These are phyloP conservation scores for Terana coerulea DNA, from an alignment of 768 basidiomycete genomes.

Conservation along the genomic window DNA sequence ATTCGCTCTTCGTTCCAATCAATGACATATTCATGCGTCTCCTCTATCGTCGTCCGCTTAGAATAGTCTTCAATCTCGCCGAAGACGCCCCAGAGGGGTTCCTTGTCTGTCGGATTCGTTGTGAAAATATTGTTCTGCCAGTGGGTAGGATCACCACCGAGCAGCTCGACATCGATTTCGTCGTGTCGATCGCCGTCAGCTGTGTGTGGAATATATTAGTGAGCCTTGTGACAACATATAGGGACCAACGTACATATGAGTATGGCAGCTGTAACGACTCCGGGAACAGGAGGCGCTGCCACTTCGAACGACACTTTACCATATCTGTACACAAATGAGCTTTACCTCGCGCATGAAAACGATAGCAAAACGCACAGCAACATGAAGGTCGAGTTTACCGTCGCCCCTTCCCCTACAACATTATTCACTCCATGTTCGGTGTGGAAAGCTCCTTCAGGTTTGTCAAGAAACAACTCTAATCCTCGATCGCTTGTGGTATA, in stretches of 20 bases:
- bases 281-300: constrained; percentile 28
- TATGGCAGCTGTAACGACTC: constrained; percentile 39
- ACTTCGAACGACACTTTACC: constrained; percentile 35
- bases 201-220: not conserved
- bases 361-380: constrained; percentile 24
- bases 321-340: constrained; percentile 21
- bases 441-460: constrained; percentile 28
- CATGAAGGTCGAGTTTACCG: constrained; percentile 38
- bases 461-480: constrained; percentile 30
- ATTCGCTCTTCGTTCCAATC: constrained; percentile 38
- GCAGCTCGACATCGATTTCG: constrained; percentile 41
- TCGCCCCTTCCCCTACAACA: constrained; percentile 34
- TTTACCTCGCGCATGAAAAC: not conserved
- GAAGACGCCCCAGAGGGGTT: constrained; percentile 36
- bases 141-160: constrained; percentile 33
- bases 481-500: constrained; percentile 25
- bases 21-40: constrained; percentile 34
- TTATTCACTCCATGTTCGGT: constrained; percentile 33
- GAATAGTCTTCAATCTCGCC: constrained; percentile 29
- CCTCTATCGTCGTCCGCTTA: constrained; percentile 13
- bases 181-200: constrained; percentile 23
- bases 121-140: constrained; percentile 43
- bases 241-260: constrained; percentile 29
- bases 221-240: not conserved
- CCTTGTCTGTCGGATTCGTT: constrained; percentile 25